These are phyloP conservation scores for Scutellaria barbata DNA, from an alignment of 257 asterid species.

Conservation along the genomic window DNA sequence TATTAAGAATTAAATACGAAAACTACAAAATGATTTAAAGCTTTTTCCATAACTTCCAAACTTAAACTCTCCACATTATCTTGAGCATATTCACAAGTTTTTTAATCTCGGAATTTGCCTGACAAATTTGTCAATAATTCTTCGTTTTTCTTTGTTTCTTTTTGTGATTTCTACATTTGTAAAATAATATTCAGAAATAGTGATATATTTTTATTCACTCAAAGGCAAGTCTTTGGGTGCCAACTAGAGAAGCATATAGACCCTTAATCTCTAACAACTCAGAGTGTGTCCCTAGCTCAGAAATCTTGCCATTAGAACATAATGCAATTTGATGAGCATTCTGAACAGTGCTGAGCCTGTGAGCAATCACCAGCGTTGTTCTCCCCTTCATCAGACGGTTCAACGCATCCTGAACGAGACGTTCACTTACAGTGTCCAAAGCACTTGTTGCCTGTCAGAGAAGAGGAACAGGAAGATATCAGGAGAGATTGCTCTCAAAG, in stretches of 20 bases:
- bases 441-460: conserved; percentile 89
- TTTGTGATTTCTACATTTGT: too few species aligned
- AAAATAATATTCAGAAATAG: too few species aligned
- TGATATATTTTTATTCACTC: conserved; percentile 45
- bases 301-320: conserved; percentile 81
- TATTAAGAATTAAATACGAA: too few species aligned
- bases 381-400: conserved; percentile 91
- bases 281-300: conserved; percentile 87
- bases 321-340: conserved; percentile 84
- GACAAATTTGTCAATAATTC: too few species aligned
- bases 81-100: too few species aligned
- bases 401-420: conserved; percentile 89
- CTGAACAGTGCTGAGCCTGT: conserved; percentile 94
- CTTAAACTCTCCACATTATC: too few species aligned
- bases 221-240: conserved; percentile 87
- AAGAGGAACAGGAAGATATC: too few species aligned
- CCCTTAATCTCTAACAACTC: conserved; percentile 75
- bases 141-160: too few species aligned
- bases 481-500: too few species aligned
- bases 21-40: too few species aligned
- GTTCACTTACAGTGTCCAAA: conserved; percentile 87
- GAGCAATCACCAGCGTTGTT: conserved; percentile 95
- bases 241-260: conserved; percentile 84
- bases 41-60: too few species aligned
- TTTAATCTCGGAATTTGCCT: too few species aligned